Evolutionary conservation across 352 stramenopile genomes (phyloP).

Genomic region (Blastocystis sp.): DNA sequence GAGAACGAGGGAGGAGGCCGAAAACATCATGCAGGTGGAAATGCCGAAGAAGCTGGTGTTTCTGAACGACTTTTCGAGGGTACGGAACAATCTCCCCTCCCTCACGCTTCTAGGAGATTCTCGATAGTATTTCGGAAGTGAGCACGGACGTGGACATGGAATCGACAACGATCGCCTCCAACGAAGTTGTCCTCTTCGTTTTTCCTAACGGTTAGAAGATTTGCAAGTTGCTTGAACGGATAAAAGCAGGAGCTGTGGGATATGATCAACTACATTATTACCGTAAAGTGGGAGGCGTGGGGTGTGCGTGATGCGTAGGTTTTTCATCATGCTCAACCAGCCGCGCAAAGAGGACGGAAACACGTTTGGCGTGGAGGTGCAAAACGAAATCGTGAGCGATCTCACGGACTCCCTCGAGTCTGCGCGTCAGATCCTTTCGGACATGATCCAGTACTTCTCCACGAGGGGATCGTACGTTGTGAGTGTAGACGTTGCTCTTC

Average conservation of each 20-base stretch:
- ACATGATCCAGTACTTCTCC: slow-evolving; percentile 64
- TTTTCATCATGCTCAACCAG: slow-evolving; percentile 60
- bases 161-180: slow-evolving; percentile 11
- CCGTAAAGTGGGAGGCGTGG: neutral
- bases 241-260: slow-evolving; percentile 60
- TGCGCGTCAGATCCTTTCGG: slow-evolving; percentile 34
- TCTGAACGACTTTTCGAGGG: slow-evolving; percentile 35
- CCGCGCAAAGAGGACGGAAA: slow-evolving; percentile 67
- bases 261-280: slow-evolving; percentile 67
- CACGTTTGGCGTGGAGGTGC: slow-evolving; percentile 66
- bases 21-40: slow-evolving; percentile 44
- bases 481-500: neutral
- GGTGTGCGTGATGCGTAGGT: neutral
- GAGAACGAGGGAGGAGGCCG: slow-evolving; percentile 45
- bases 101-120: neutral
- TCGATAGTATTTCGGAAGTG: neutral
- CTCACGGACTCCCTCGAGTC: slow-evolving; percentile 32
- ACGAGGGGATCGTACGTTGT: slow-evolving; percentile 35
- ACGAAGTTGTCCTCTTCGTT: slow-evolving; percentile 10
- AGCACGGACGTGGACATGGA: neutral
- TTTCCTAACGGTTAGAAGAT: neutral
- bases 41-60: slow-evolving; percentile 53
- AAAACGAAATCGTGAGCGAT: slow-evolving; percentile 65
- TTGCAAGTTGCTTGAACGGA: slow-evolving; percentile 16
- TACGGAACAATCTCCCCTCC: neutral